Base-by-base conservation (phyloP, 345 rosid genomes). In the Dimocarpus longan region DNA sequence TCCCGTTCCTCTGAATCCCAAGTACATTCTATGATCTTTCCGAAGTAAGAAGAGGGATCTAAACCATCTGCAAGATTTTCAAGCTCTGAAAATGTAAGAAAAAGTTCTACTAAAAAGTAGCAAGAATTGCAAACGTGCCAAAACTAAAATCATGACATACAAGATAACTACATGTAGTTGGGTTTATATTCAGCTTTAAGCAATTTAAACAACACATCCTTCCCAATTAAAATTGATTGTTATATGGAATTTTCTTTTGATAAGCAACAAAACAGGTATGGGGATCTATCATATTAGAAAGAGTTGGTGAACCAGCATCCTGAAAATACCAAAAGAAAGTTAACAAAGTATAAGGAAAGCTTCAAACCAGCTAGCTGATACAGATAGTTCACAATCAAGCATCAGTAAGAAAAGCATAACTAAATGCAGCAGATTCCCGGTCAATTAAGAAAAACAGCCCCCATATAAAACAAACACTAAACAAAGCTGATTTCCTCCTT, bases 21-120 rank as follows among this genome's bases (percentile, higher is more conserved):
- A 68, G 92, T 82, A 80, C 99, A 97, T 85, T 97, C 99, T 0
- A 97, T 86, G 79, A 97, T 97, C 86, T 92, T 97, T 77, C 98
- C 98, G 4, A 93, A 88, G 67, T 85, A 90, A 15, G 90, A 84
- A 24, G 92, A 84, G 4, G 93, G 92, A 81, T 91, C 97, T 8
- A 86, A 75, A 81, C 84, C 97, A 88, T 87, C 98, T 96, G 97
- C 83, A 79, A 60, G 69, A 71, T 60, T 77, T 72, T 66, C 2
- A 72, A 65, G 59, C 13, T 21, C 57, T 66, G 2, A 48, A 26
- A 68, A 24, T 10, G 8, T 68, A 54, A 76, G 66, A 28, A 59
- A 63, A 40, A 5, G 10, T 68, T 57, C 40, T 78, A 46, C 22
- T 19, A n/a, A n/a, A n/a, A n/a, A n/a, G n/a, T n/a, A n/a, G n/a